Percentiles rank a stretch among this genome's conserved stretches.
phyloP scores from a whole-genome alignment of 192 early-diverging fungal species.

The Linnemannia elongata region DNA sequence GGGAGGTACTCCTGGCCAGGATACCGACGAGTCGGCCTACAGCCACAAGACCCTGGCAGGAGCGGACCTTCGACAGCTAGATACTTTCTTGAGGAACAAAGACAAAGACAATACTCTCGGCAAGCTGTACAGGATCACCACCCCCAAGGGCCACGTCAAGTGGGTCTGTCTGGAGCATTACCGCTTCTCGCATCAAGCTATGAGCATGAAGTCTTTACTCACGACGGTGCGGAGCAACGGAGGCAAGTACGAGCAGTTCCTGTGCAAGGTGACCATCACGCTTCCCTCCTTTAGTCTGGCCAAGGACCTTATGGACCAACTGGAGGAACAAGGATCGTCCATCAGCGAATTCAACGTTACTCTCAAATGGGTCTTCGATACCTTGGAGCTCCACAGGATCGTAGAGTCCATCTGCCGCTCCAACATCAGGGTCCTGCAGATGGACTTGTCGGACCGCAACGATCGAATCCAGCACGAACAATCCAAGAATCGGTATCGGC shows the following conservation, averaged over 20 bases:
- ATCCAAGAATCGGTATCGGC: conserved; percentile 6
- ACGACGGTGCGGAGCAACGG: neutral
- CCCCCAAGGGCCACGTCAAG: conserved; percentile 10
- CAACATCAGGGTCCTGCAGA: neutral
- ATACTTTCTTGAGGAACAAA: conserved; percentile 28
- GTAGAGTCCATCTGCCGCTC: neutral
- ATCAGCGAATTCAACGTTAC: conserved; percentile 17
- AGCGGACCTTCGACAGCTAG: conserved; percentile 37
- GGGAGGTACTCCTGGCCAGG: neutral
- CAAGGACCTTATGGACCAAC: conserved; percentile 7
- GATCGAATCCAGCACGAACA: neutral
- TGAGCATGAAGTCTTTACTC: conserved; percentile 9
- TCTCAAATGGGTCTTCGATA: conserved; percentile 3
- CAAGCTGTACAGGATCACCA: conserved; percentile 41
- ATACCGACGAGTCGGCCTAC: neutral
- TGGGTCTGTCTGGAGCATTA: conserved; percentile 22
- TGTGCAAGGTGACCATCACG: conserved; percentile 19
- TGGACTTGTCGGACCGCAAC: conserved; percentile 5
- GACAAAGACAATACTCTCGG: conserved; percentile 38
- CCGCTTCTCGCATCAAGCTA: neutral
- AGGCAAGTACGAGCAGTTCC: neutral
- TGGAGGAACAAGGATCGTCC: neutral
- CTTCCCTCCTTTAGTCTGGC: neutral
- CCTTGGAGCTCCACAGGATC: neutral
- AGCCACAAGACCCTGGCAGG: conserved; percentile 25